These are phyloP conservation scores for Erodium moschatum DNA, from an alignment of 441 rosid genomes.

Conservation along the genomic window DNA sequence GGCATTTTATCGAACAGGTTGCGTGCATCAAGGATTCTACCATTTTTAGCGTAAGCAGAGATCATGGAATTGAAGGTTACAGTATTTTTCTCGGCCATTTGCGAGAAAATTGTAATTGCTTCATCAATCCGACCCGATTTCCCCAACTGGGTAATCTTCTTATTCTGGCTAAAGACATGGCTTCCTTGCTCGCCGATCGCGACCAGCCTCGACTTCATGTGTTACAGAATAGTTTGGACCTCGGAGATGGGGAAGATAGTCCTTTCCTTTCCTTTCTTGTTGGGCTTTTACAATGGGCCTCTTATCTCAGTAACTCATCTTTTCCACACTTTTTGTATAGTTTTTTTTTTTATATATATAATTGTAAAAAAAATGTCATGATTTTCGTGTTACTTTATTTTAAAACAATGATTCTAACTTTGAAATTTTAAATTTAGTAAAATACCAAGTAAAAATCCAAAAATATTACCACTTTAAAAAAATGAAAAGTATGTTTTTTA, in stretches of 20 bases:
- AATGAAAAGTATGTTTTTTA: no score
- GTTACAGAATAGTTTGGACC: not conserved
- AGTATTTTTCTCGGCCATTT: slow-evolving; percentile 39
- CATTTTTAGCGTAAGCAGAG: slow-evolving; percentile 26
- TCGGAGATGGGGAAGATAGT: not conserved
- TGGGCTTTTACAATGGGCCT: not conserved
- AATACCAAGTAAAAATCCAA: no score
- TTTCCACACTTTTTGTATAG: no score
- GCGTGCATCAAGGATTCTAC: slow-evolving; percentile 23
- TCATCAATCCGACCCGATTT: slow-evolving; percentile 27
- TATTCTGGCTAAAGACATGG: not conserved
- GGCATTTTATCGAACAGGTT: slow-evolving; percentile 31
- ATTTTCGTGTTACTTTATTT: no score
- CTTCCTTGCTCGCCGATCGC: slow-evolving; percentile 4
- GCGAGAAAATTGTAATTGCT: slow-evolving; percentile 61
- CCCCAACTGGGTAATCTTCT: not conserved
- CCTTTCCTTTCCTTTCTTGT: not conserved
- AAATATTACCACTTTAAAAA: no score
- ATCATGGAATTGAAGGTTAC: slow-evolving; percentile 31
- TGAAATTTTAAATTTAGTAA: no score
- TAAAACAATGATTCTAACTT: no score
- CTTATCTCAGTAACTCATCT: no score
- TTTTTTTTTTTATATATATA: no score
- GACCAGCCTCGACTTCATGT: not conserved
- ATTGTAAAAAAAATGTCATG: no score